Evolutionary conservation across 306 rosid species (phyloP), one percentile per base, ranked within the genome.

Genomic region (Prunus fruticosa): DNA sequence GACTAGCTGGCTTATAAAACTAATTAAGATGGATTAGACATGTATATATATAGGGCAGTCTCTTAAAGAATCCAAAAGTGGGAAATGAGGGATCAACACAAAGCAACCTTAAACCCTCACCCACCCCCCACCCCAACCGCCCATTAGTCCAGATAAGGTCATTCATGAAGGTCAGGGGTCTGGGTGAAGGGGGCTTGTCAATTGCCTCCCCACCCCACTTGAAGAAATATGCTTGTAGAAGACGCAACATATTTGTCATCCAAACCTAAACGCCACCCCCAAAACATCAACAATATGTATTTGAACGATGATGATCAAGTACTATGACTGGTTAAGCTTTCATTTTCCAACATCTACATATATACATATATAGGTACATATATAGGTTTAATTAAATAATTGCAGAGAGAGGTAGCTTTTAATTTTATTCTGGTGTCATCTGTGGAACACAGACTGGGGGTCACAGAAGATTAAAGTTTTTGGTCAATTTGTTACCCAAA

Each of bases 401-500:
- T 70, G 63, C 50, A 71, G 75, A 52, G 11, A 9, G 27, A 28
- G 25, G 12, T 56, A 11, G 28, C 61, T 56, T 25, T 25, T 11
- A 25, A 23, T 25, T 2, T 58, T 82, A 75, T 85, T 84, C 71
- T 81, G 25, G 84, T 90, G 84, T 80, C 89, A 79, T 82, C 74
- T 82, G 41, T 47, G 84, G 83, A 52, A 82, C 50, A 65, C 72
- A 70, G 84, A 86, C 76, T 61, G 41, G 76, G 83, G 76, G 83
- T 81, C 89, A 80, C 86, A 79, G 76, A 56, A 71, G 49, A 79
- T 82, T 82, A 77, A 85, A 82, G 73, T 71, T 82, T 87, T 87
- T 75, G 89, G 85, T 80, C 87, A 82, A 80, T 87, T 88, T 87
- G 88, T 87, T 78, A 46, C 87, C 86, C 81, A 58, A 10, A 68